Percentiles rank a stretch among this genome's conserved stretches.
These are phyloP conservation scores for Magnaporthales sp. DNA, from an alignment of 2,329 filamentous ascomycete genomes.

Conservation along the genomic window DNA sequence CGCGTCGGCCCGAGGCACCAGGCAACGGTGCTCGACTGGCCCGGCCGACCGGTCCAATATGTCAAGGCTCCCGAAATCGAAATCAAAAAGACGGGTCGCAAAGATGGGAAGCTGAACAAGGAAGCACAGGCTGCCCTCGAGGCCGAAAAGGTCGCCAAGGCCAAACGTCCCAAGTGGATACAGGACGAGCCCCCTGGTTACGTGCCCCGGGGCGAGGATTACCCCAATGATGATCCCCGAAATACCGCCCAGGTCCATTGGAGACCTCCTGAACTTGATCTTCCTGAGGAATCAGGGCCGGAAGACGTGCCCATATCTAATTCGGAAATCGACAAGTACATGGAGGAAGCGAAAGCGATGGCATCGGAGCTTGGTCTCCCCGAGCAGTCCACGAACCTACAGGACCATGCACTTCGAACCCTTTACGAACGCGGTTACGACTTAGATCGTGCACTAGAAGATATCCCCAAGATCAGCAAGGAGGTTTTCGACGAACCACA, in stretches of 20 bases:
- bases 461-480: constrained; percentile 59
- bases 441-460: constrained; percentile 58
- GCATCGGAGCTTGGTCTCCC: constrained; percentile 62
- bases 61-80: constrained; percentile 73
- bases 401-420: constrained; percentile 72
- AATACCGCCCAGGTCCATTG: constrained; percentile 72
- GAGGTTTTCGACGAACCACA: constrained; percentile 78
- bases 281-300: constrained; percentile 12
- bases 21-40: constrained; percentile 77
- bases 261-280: constrained; percentile 55
- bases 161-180: constrained; percentile 84
- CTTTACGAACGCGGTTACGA: constrained; percentile 68
- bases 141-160: constrained; percentile 68
- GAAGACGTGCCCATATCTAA: constrained; percentile 35
- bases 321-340: constrained; percentile 65
- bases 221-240: constrained; percentile 58
- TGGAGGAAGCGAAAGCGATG: constrained; percentile 58
- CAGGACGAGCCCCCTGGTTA: constrained; percentile 88
- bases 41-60: constrained; percentile 77
- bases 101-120: constrained; percentile 68
- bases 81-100: constrained; percentile 77
- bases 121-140: constrained; percentile 73
- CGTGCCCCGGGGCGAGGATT: constrained; percentile 73
- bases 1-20: constrained; percentile 87
- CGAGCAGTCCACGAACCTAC: constrained; percentile 72